A percentile compares a stretch with the other conserved stretches of the same genome.
phyloP scores from a whole-genome alignment of 176 grass and related monocot genomes.

The Oropetium thomaeum region DNA sequence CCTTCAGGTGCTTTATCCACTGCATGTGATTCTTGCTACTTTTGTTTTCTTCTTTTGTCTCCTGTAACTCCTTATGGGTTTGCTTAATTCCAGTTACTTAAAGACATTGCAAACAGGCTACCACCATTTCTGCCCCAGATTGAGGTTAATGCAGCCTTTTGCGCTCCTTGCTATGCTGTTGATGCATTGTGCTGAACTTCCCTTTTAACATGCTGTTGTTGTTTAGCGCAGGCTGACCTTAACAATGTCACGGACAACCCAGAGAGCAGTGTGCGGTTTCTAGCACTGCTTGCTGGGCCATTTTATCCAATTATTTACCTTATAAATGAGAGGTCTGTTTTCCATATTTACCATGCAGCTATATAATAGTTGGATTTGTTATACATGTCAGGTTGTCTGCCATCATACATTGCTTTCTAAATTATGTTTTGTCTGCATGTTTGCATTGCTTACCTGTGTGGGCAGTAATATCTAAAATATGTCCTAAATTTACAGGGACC shows the following conservation, averaged over 20 bases:
- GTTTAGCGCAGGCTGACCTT: slow-evolving; percentile 71
- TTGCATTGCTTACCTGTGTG: neutral
- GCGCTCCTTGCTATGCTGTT: slow-evolving; percentile 17
- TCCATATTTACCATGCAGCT: slow-evolving; percentile 16
- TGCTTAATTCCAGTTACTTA: slow-evolving; percentile 66
- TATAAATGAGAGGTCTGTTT: slow-evolving; percentile 72
- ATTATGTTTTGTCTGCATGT: neutral
- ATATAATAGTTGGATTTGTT: slow-evolving; percentile 20
- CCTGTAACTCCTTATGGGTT: neutral
- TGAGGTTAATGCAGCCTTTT: slow-evolving; percentile 52
- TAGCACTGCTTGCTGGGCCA: slow-evolving; percentile 89
- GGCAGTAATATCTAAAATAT: slow-evolving; percentile 24
- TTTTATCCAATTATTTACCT: slow-evolving; percentile 87
- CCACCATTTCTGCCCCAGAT: slow-evolving; percentile 77
- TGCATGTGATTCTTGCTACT: neutral
- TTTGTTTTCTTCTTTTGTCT: slow-evolving; percentile 8
- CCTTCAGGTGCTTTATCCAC: slow-evolving; percentile 63
- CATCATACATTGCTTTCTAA: slow-evolving; percentile 25
- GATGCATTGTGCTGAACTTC: neutral
- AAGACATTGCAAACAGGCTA: slow-evolving; percentile 70
- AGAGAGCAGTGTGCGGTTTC: slow-evolving; percentile 64
- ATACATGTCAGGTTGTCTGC: slow-evolving; percentile 9
- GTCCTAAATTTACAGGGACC: slow-evolving; percentile 62
- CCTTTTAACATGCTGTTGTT: slow-evolving; percentile 6
- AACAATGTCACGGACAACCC: slow-evolving; percentile 57